phyloP scores from a whole-genome alignment of 73 alveolate genomes.

The Loxodes magnus region DNA sequence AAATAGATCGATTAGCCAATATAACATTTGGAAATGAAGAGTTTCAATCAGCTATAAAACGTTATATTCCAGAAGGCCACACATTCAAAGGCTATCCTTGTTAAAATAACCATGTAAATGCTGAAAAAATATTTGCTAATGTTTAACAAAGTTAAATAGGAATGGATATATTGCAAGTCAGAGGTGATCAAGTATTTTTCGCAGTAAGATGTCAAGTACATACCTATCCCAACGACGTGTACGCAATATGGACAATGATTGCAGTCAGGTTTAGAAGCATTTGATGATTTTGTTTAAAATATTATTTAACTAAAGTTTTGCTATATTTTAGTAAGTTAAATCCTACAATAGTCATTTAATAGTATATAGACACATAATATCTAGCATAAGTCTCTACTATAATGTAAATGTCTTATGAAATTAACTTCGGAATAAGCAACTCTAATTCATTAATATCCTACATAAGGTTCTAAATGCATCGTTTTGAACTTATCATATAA shows the following conservation, averaged over 20 bases:
- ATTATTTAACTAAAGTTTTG: too few species aligned
- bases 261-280: slow-evolving; percentile 57
- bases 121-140: slow-evolving; percentile 37
- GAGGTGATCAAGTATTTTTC: slow-evolving; percentile 50
- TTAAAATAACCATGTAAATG: slow-evolving; percentile 36
- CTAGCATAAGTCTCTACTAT: too few species aligned
- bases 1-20: slow-evolving; percentile 45
- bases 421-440: too few species aligned
- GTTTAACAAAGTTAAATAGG: slow-evolving; percentile 36
- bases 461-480: too few species aligned
- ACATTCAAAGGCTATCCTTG: slow-evolving; percentile 71
- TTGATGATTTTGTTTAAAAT: too few species aligned
- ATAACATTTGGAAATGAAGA: slow-evolving; percentile 48
- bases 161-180: slow-evolving; percentile 36
- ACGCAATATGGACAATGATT: slow-evolving; percentile 64
- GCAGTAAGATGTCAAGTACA: slow-evolving; percentile 47
- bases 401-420: too few species aligned
- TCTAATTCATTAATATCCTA: too few species aligned
- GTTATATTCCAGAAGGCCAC: slow-evolving; percentile 66
- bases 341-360: too few species aligned
- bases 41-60: slow-evolving; percentile 45
- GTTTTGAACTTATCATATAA: too few species aligned
- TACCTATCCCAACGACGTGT: slow-evolving; percentile 48
- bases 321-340: too few species aligned
- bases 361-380: too few species aligned